Conservation (phyloP, 371 early-diverging fungal genomes). For the Mortierella polycephala region DNA sequence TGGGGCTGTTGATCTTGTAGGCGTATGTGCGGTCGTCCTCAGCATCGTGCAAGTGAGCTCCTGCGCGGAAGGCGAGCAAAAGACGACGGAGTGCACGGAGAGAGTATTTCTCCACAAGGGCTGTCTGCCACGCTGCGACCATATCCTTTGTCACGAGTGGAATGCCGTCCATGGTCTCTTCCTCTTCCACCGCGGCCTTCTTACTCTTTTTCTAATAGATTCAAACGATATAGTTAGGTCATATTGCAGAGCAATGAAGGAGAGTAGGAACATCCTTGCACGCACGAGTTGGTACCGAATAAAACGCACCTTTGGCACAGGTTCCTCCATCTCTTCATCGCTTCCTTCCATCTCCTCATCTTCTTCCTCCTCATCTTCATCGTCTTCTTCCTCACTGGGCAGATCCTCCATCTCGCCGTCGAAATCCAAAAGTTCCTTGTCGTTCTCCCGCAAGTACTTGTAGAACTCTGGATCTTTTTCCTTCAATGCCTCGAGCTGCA, state of each 20-base stretch:
- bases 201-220: slow-evolving; percentile 26
- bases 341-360: slow-evolving; percentile 47
- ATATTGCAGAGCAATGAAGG: neutral
- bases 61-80: slow-evolving; percentile 85
- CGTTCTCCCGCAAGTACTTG: slow-evolving; percentile 89
- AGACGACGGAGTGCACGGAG: slow-evolving; percentile 72
- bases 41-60: slow-evolving; percentile 82
- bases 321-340: slow-evolving; percentile 48
- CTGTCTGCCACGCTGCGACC: slow-evolving; percentile 77
- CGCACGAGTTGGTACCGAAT: neutral
- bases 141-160: slow-evolving; percentile 74
- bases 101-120: slow-evolving; percentile 66
- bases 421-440: slow-evolving; percentile 82
- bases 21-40: slow-evolving; percentile 59
- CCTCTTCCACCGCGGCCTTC: slow-evolving; percentile 25
- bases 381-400: slow-evolving; percentile 58
- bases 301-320: slow-evolving; percentile 38
- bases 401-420: slow-evolving; percentile 72
- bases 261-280: neutral
- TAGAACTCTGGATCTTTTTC: slow-evolving; percentile 91
- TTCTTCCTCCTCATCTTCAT: slow-evolving; percentile 54
- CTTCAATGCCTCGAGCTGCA: slow-evolving; percentile 81
- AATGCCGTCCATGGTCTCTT: slow-evolving; percentile 42
- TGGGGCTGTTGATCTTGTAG: slow-evolving; percentile 77
- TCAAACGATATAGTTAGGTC: neutral